A percentile compares a stretch with the other conserved stretches of the same genome.
Evolutionary conservation across 306 rosid species (phyloP).

Genomic region (Medicago arabica): DNA sequence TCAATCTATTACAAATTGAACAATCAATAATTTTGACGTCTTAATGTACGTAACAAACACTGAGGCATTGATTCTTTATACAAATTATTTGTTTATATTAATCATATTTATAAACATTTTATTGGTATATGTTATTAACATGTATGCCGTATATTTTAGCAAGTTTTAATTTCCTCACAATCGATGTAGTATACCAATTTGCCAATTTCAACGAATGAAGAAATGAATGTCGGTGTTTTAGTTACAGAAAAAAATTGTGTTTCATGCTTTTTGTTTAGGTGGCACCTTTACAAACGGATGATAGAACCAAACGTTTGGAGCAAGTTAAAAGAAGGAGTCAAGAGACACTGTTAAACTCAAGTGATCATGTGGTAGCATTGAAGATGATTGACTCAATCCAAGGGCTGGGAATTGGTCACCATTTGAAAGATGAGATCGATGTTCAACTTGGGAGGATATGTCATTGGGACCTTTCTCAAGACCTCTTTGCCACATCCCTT

Average conservation of each 20-base stretch:
- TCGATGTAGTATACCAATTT: too few species aligned
- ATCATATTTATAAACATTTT: too few species aligned
- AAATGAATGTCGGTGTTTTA: too few species aligned
- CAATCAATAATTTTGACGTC: too few species aligned
- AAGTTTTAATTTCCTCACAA: too few species aligned
- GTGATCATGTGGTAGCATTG: conserved; percentile 37
- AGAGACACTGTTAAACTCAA: conserved; percentile 7
- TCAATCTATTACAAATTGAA: too few species aligned
- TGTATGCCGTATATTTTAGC: too few species aligned
- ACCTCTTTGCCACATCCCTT: conserved; percentile 51
- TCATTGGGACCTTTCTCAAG: conserved; percentile 34
- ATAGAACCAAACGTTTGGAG: conserved; percentile 17
- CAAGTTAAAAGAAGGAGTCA: conserved; percentile 17
- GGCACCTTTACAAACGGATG: background rate
- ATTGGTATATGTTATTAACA: too few species aligned
- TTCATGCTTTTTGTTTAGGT: conserved; percentile 8
- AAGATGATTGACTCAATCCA: conserved; percentile 51
- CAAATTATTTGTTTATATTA: too few species aligned
- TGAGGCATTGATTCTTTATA: too few species aligned
- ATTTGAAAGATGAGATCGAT: conserved; percentile 43
- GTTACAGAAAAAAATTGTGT: background rate
- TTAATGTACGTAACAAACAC: too few species aligned
- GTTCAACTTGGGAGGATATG: background rate
- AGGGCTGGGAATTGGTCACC: conserved; percentile 48
- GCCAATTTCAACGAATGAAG: too few species aligned